Evolutionary conservation across 768 basidiomycete genomes (phyloP), one percentile per base, ranked within the genome.

Genomic region (Hericium erinaceus): DNA sequence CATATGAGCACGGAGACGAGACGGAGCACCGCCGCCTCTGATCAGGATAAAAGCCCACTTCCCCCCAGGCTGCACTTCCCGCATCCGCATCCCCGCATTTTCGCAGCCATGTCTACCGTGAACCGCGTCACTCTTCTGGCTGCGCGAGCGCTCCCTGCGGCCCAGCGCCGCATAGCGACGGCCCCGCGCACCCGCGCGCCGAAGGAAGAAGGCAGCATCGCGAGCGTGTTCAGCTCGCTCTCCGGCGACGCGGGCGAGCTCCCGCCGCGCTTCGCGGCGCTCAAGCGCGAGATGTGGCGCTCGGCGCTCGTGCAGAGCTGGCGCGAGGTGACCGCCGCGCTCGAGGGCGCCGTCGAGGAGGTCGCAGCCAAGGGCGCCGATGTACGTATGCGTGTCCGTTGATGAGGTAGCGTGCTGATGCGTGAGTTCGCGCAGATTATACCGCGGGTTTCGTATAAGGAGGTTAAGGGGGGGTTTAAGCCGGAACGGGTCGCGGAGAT

Each of bases 211-310:
- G 77, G 71, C n/a, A 68, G 73, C 20, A 79, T 83, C 41, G 74
- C 75, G 20, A 70, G 72, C 33, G 73, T 80, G 24, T 81, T 80
- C 59, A 70, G 74, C 0, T 76, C 77, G 3, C 70, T 80, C 8
- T 71, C 72, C 2, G 73, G 73, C 26, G 69, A 71, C 41, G 68
- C 68, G 4, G 67, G 67, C 1, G 68, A 67, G 4, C 75, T 88
- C 4, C 85, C 85, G 0, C 64, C 71, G 8, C 77, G 86, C 0
- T 89, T 88, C 59, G 62, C 75, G 0, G 75, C 77, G 6, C 68
- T 91, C 24, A 91, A 92, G 72, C 76, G 75, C 58, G 66, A 69
- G 26, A 58, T 89, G 0, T 79, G 78, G 69, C 68, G 60, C 9
- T 79, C 82, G 10, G 62, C 58, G 2, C 66, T 87, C 10, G 60